A percentile compares a stretch with the other conserved stretches of the same genome.
Evolutionary conservation across 345 rosid species (phyloP).

Genomic region (Kernera saxatilis): DNA sequence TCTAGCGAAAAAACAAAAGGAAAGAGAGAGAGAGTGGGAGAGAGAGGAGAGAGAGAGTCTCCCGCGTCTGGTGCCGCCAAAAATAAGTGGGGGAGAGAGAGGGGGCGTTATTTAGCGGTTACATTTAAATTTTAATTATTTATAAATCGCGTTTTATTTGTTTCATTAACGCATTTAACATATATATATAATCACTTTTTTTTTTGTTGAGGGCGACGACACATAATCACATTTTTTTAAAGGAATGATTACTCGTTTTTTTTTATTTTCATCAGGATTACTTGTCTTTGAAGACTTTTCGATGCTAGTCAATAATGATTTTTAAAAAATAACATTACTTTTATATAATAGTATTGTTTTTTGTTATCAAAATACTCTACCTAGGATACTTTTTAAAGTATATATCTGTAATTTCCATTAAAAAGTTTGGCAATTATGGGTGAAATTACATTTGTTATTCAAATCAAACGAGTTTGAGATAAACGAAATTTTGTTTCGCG

Average conservation of each 20-base stretch:
- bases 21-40: neutral
- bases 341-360: neutral
- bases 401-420: neutral
- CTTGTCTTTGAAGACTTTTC: conserved; percentile 29
- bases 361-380: neutral
- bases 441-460: neutral
- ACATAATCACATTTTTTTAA: neutral
- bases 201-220: neutral
- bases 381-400: neutral
- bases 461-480: too few relatives aligned
- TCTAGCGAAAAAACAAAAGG: conserved; percentile 20
- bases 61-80: conserved; percentile 88
- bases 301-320: conserved; percentile 25
- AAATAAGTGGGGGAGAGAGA: conserved; percentile 50
- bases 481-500: too few relatives aligned
- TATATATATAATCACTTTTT: neutral
- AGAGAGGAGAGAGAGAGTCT: conserved; percentile 21
- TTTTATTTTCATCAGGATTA: neutral
- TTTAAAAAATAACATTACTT: neutral
- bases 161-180: neutral
- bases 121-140: conserved; percentile 18
- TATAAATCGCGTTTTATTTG: neutral
- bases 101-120: conserved; percentile 54
- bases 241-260: conserved; percentile 16
- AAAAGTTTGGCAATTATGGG: neutral